Evolutionary conservation across 176 grass and related monocot genomes (phyloP).

Genomic region (Musa itinerans): DNA sequence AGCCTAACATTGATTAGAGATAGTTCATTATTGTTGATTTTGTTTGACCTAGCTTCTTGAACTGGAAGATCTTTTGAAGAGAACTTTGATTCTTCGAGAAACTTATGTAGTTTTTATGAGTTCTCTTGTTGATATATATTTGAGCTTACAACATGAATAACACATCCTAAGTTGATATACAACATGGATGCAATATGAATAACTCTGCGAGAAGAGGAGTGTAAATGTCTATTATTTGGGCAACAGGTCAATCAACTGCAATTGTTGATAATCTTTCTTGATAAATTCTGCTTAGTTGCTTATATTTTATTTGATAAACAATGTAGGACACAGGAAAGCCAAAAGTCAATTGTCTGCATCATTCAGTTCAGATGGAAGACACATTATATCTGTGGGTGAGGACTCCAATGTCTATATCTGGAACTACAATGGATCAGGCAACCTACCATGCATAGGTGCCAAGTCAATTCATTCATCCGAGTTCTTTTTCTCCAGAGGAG

Average conservation of each 20-base stretch:
- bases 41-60: too few relatives aligned
- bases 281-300: neutral
- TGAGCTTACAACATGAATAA: neutral
- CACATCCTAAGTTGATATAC: neutral
- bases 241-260: too few relatives aligned
- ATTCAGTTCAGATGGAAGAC: constrained; percentile 59
- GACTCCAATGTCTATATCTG: constrained; percentile 86
- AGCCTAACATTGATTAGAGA: too few relatives aligned
- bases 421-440: constrained; percentile 25
- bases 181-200: neutral
- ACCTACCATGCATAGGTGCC: constrained; percentile 6
- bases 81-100: too few relatives aligned
- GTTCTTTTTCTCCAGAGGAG: constrained; percentile 55
- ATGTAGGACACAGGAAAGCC: constrained; percentile 51
- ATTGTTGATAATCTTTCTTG: neutral
- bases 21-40: too few relatives aligned
- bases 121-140: neutral
- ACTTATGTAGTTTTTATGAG: neutral
- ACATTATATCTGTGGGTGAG: constrained; percentile 52
- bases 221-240: neutral
- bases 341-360: constrained; percentile 52
- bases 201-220: neutral
- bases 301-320: neutral
- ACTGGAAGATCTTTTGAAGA: too few relatives aligned
- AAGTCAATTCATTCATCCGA: constrained; percentile 47